Evolutionary conservation across 2,329 filamentous ascomycete species (phyloP).

Genomic region (Talaromyces atroroseus): DNA sequence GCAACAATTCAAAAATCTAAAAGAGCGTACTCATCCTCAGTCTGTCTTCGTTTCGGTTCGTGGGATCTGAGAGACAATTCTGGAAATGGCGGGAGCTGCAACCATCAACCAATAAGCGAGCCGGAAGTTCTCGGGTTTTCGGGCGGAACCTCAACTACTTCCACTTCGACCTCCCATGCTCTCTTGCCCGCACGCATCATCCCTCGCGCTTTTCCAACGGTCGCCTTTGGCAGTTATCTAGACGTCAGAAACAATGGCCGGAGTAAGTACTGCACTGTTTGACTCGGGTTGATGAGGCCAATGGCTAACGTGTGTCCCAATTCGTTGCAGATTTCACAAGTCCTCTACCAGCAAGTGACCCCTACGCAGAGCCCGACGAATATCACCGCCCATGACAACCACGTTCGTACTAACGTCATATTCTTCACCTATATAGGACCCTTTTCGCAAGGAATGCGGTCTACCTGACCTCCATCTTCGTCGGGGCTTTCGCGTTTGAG

Average conservation of each 20-base stretch:
- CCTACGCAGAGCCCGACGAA: conserved; percentile 13
- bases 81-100: neutral
- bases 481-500: conserved; percentile 82
- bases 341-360: conserved; percentile 57
- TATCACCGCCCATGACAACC: conserved; percentile 5
- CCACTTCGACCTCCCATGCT: conserved; percentile 25
- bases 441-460: conserved; percentile 81
- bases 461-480: conserved; percentile 84
- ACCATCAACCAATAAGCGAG: conserved; percentile 30
- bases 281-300: conserved; percentile 7
- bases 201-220: conserved; percentile 9
- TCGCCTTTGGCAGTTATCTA: neutral
- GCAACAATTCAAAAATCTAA: too few relatives aligned
- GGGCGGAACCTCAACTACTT: conserved; percentile 5
- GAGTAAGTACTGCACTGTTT: conserved; percentile 38
- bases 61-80: too few relatives aligned
- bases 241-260: conserved; percentile 48
- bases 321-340: conserved; percentile 43
- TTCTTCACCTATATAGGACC: conserved; percentile 50
- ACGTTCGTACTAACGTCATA: conserved; percentile 16
- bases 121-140: conserved; percentile 32
- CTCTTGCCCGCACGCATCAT: conserved; percentile 14
- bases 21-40: too few relatives aligned
- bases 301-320: conserved; percentile 23
- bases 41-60: too few relatives aligned